Evolutionary conservation across 495 filamentous ascomycete genomes (phyloP), one percentile per base, ranked within the genome.

Genomic region (Hyaloscypha finlandica): DNA sequence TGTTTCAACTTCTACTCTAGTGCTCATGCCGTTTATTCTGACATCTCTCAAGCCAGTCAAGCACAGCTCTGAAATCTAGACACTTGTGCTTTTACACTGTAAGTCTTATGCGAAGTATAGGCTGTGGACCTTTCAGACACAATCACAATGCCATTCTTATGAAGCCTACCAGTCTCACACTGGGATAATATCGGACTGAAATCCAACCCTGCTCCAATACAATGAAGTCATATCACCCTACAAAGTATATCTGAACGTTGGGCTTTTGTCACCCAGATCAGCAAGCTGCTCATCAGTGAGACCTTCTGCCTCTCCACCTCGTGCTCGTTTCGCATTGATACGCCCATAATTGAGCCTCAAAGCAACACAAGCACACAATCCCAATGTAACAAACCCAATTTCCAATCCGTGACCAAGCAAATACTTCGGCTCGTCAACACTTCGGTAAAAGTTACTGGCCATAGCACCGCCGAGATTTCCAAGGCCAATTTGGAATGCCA

Each of bases 361-460:
- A 29, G 85, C 71, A 6, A 85, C 54, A 1, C 83, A 77, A 0
- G 89, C 89, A 39, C 88, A 68, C 59, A 90, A 80, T 1, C 90
- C 90, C 6, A 78, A 72, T 0, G 78, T 68, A 19, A 88, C 85
- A 68, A 93, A 93, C 0, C 75, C 88, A 31, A 94, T 76, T 67
- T 91, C 90, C 37, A 93, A 74, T 4, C 79, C 81, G 74, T 93
- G 90, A 0, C 91, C 91, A 6, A 92, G 82, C 3, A 83, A 77
- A 67, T 89, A 94, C 20, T 83, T 77, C 0, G 89, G 89, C 8
- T 79, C 77, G 68, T 93, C 90, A 30, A 80, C 78, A 5, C 78
- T 67, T 19, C 91, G 86, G 71, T 94, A 94, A 75, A 94, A 93
- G 70, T 93, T 92, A 3, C 85, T 87, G 0, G 90, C 85, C 85